Base-by-base conservation (phyloP, 2,329 filamentous ascomycete genomes). In the Rutstroemia sp. region DNA sequence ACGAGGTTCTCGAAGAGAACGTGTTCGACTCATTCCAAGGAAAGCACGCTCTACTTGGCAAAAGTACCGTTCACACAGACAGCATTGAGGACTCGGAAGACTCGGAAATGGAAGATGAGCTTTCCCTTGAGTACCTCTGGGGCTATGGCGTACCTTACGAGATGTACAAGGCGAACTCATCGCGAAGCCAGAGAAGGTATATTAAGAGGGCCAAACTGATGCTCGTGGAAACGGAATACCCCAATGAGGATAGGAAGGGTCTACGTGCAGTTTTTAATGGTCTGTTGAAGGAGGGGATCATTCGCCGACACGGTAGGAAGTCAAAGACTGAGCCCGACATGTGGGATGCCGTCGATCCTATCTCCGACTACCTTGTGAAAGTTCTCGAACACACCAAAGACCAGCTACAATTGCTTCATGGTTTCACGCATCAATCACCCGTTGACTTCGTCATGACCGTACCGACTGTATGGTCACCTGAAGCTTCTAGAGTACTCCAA, bases 281-380 rank as follows among this genome's bases (percentile, higher is more conserved):
- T 2, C 30, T 63, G 4, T 49, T 63, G 10, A 46, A 56, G 7
- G 39, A 48, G 3, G 51, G 47, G 0, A 51, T 54, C 4, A 61
- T 63, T 27, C 59, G 59, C 8, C 62, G 59, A n/a, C 56, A 58
- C 18, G 49, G 56, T 2, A 58, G 48, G 9, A 14, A n/a, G 39
- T 49, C 37, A 4, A 52, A 30, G 19, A n/a, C 39, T 21, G 27
- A 46, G 1, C 9, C 49, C n/a, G 47, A 53, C 39, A 21, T 27
- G 42, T 49, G 53, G 47, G 60, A 63, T 45, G 52, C 60, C 14
- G 48, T 61, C n/a, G 62, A 64, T 9, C 47, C 60, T 1, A 61
- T 62, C 2, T 52, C 51, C 6, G 61, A 63, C 37, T 64, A 58
- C 21, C 14, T 62, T 1, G 52, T 53, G 12, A 44, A 59, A 19